Conservation (phyloP, 2,329 filamentous ascomycete genomes). For the Pseudocercospora cruenta region DNA sequence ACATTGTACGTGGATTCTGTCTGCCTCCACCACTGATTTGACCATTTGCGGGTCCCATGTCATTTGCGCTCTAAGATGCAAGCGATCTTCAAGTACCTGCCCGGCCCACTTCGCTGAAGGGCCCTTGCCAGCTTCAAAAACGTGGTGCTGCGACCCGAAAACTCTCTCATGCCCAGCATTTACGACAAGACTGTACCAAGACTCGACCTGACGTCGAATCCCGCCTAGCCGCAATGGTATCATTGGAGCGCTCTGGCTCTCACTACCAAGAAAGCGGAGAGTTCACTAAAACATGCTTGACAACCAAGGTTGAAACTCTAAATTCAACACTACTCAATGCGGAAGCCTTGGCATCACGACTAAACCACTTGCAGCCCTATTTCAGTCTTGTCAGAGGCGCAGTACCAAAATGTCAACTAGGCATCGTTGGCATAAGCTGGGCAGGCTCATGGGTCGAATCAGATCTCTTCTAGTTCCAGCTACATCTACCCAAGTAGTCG, state of each 20-base stretch:
- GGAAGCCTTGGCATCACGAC: background rate
- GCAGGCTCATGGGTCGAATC: slow-evolving; percentile 4
- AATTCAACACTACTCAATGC: background rate
- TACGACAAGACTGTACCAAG: slow-evolving; percentile 11
- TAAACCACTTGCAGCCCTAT: background rate
- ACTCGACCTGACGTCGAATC: slow-evolving; percentile 3
- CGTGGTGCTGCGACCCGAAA: background rate
- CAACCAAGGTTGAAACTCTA: slow-evolving; percentile 7
- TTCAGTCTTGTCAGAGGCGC: slow-evolving; percentile 8
- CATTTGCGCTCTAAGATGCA: background rate
- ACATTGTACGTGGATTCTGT: background rate
- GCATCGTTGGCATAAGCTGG: slow-evolving; percentile 7
- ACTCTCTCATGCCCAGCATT: slow-evolving; percentile 1
- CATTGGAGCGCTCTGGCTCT: slow-evolving; percentile 5
- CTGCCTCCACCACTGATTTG: background rate
- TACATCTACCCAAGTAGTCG: background rate
- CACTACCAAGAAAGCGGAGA: slow-evolving; percentile 5
- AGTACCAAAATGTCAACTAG: slow-evolving; percentile 4
- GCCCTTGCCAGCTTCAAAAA: slow-evolving; percentile 2
- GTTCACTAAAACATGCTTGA: slow-evolving; percentile 4
- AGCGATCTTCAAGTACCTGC: background rate
- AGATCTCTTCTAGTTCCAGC: background rate
- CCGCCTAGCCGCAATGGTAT: background rate
- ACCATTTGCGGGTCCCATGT: background rate
- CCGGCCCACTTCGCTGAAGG: background rate